Base-by-base conservation (phyloP, 2,329 filamentous ascomycete genomes). In the Chlorencoelia australis region DNA sequence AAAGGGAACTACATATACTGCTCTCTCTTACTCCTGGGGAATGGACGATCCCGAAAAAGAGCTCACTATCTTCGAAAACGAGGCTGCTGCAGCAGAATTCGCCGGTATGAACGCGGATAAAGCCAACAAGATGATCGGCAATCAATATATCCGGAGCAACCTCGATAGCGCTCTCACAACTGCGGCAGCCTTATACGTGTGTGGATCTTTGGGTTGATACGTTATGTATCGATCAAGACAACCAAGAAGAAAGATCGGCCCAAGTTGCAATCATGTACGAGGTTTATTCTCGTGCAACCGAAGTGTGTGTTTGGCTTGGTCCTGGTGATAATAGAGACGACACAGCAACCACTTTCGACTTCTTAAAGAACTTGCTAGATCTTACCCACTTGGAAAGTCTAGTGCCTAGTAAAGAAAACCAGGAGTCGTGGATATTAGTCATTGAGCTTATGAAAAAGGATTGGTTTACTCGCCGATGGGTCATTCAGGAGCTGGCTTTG, bases 381-480 rank as follows among this genome's bases (percentile, higher is more conserved):
- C 38, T 43, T 5, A 24, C 32, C 15, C 4, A 27, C 6, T 16
- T 40, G 6, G 35, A 42, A 37, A 13, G 14, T 10, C n/a, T 37
- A 4, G 20, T 36, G 6, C 16, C 17, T 7, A 11, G 27, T 4
- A 31, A 17, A 20, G 7, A 35, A 2, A 21, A 11, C 7, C 16
- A n/a, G 16, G 19, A 14, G 15, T 13, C 39, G 4, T 44, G 33
- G 30, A 11, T 16, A 7, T 11, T 36, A 14, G 24, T 47, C 10
- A 20, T 48, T 10, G 28, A 36, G 4, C 18, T 49, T 5, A 49
- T 49, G 45, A 37, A 28, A 13, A 35, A 57, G 5, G 40, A 37
- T 1, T 65, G 60, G 61, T 63, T 65, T 26, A 54, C 46, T 10
- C 51, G 59, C 2, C 48, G 59, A 0, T 64, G 61, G 62, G 51